Base-by-base conservation (phyloP, 176 grass and related monocot species). In the Luzula sylvatica region DNA sequence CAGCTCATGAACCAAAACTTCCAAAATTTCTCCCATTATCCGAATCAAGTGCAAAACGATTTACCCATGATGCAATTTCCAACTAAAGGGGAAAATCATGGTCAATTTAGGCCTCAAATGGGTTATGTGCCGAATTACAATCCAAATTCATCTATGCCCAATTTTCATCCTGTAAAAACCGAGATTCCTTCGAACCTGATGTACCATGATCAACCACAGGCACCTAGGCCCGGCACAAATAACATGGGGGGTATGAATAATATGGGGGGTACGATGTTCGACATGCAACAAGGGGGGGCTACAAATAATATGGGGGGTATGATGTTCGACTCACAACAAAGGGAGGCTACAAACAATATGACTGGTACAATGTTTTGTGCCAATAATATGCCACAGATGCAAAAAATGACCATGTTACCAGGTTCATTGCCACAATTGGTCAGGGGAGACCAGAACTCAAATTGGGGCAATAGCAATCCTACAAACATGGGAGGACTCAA, bases 101-200 rank as follows among this genome's bases (percentile, higher is more conserved):
- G 15, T 63, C 23, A 40, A 18, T 63, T 63, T 26, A 63, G 60
- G 15, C 23, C 60, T 12, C 60, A 50, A 20, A 35, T 64, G 43
- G 47, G 30, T 20, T 64, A 64, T 29, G 46, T 40, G 27, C 5
- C 5, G 5, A 63, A 63, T 49, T 64, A 47, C 17, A 20, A 4
- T 28, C 11, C 43, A 64, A 64, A 35, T 19, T 32, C 24, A 32
- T 49, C 60, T 35, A 48, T 64, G 60, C 23, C 60, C 29, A 6
- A 39, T 64, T 64, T 47, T 28, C 58, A 42, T 22, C 22, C 60
- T 15, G 47, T 64, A 64, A 64, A 64, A 26, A 64, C 42, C 47
- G 60, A 64, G 47, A 26, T 63, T 4, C 40, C 58, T 26, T 63
- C 42, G 19, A 46, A 40, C 24, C 58, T 45, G 23, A 63, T 64